phyloP scores from a whole-genome alignment of 306 rosid genomes.

The Comarum palustre region DNA sequence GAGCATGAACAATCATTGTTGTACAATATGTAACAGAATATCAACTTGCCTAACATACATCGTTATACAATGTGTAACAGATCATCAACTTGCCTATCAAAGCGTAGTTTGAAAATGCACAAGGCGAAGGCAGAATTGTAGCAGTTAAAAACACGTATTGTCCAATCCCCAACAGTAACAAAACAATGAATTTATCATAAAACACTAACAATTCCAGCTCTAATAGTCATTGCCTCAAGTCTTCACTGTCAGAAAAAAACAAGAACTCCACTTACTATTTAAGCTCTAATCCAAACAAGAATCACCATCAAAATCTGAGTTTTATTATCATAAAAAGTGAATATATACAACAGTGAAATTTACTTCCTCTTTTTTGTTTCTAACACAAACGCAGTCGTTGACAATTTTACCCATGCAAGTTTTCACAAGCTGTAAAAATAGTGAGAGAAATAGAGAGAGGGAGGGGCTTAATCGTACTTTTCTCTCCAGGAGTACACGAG shows the following conservation, averaged over 20 bases:
- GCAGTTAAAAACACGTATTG: no score
- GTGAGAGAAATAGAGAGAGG: background rate
- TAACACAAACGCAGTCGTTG: background rate
- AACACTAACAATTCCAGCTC: background rate
- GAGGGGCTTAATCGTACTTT: conserved; percentile 61
- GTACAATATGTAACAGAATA: no score
- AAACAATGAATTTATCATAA: background rate
- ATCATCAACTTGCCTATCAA: background rate
- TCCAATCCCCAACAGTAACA: background rate
- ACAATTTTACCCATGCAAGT: background rate
- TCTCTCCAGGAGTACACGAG: conserved; percentile 89
- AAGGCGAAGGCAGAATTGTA: background rate
- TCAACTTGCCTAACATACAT: background rate
- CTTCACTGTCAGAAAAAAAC: background rate
- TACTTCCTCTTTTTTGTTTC: background rate
- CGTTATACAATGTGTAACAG: background rate
- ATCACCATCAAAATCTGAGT: background rate
- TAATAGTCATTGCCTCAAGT: background rate
- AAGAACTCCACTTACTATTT: background rate
- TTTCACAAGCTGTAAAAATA: background rate
- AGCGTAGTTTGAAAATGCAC: background rate
- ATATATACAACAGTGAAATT: conserved; percentile 7
- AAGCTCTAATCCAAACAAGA: background rate
- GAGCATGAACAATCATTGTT: background rate
- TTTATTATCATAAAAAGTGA: conserved; percentile 5